Evolutionary conservation across 352 stramenopile species (phyloP).

Genomic region (Phytophthora podocarpi): DNA sequence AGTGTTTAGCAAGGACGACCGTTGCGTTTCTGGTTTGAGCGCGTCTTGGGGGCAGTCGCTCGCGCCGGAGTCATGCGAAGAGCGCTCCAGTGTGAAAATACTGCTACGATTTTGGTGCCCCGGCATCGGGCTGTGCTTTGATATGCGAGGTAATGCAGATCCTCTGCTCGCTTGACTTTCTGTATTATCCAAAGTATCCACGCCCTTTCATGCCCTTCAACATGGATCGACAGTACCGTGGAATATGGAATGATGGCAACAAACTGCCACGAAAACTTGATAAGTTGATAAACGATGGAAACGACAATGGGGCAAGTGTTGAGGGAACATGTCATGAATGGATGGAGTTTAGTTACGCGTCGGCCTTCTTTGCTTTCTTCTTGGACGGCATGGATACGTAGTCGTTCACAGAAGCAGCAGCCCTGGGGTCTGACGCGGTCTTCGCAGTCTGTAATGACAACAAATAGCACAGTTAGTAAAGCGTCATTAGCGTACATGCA

Average conservation of each 20-base stretch:
- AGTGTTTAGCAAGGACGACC: conserved; percentile 2
- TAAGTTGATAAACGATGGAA: conserved; percentile 2
- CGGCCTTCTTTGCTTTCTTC: conserved; percentile 54
- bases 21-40: not conserved
- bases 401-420: conserved; percentile 54
- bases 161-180: conserved; percentile 27
- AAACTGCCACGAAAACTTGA: not conserved
- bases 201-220: conserved; percentile 31
- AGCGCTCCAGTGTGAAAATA: not conserved
- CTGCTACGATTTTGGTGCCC: not conserved
- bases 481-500: not conserved
- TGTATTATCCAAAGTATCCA: conserved; percentile 31
- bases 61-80: conserved; percentile 1
- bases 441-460: conserved; percentile 39
- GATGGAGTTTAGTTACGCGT: conserved; percentile 36
- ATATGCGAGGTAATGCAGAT: conserved; percentile 30
- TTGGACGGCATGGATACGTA: conserved; percentile 65
- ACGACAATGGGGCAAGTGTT: not conserved
- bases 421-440: conserved; percentile 35
- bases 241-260: conserved; percentile 19
- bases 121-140: conserved; percentile 22
- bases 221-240: conserved; percentile 19
- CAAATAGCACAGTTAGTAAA: conserved; percentile 12
- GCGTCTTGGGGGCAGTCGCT: not conserved
- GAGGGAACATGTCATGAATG: conserved; percentile 12